Conservation (phyloP, 805 yeast genomes). For the Spathaspora girioi region DNA sequence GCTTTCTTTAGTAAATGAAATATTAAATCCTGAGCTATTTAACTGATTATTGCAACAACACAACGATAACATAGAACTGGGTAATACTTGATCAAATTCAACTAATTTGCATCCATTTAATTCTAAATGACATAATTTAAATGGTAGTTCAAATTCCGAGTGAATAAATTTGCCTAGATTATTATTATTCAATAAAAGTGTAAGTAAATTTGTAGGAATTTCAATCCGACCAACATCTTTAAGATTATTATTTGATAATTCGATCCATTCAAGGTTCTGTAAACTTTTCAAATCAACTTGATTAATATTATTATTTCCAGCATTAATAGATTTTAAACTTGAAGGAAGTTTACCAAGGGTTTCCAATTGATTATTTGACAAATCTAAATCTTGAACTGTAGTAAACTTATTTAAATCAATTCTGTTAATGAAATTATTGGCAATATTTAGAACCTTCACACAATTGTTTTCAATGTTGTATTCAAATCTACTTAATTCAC, state of each 20-base stretch:
- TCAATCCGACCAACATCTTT: not conserved
- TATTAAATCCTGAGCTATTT: not conserved
- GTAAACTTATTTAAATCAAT: conserved; percentile 1
- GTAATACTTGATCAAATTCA: not conserved
- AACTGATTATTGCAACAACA: conserved; percentile 4
- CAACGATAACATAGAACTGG: conserved; percentile 1
- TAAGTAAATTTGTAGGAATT: conserved; percentile 3
- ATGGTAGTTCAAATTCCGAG: conserved; percentile 2
- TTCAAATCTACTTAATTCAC: conserved; percentile 3
- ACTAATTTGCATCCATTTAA: conserved; percentile 4
- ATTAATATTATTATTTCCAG: conserved; percentile 1
- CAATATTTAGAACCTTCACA: conserved; percentile 1
- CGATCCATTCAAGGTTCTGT: conserved; percentile 4
- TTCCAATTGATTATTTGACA: conserved; percentile 3
- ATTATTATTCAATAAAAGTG: conserved; percentile 5
- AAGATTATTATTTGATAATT: conserved; percentile 3
- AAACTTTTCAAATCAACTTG: conserved; percentile 1
- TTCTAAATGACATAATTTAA: conserved; percentile 6
- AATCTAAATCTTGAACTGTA: conserved; percentile 3
- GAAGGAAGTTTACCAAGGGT: not conserved
- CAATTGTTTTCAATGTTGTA: not conserved
- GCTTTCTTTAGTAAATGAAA: not conserved
- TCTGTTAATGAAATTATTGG: conserved; percentile 3
- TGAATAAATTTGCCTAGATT: not conserved
- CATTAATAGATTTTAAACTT: conserved; percentile 6